Conservation (phyloP, 2,329 filamentous ascomycete species). For the Penicillium sp. region DNA sequence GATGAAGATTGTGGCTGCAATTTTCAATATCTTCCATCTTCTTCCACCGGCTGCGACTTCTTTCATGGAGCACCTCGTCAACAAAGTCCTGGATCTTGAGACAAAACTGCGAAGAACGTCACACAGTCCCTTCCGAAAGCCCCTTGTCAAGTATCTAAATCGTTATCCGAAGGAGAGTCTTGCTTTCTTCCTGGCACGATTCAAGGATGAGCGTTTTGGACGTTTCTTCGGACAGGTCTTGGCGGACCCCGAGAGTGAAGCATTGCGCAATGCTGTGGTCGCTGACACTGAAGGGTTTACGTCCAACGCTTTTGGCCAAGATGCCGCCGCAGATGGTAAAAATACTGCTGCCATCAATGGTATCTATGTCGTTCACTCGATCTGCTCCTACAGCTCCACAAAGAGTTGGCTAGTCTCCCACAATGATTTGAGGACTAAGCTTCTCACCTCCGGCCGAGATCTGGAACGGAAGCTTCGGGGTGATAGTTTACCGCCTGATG, state of each 20-base stretch:
- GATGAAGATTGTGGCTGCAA: constrained; percentile 92
- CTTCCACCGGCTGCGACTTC: constrained; percentile 83
- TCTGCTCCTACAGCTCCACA: constrained; percentile 64
- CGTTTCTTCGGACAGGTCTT: constrained; percentile 88
- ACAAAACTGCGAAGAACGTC: constrained; percentile 79
- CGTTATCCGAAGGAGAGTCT: constrained; percentile 87
- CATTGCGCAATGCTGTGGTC: constrained; percentile 71
- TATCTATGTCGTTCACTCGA: constrained; percentile 77
- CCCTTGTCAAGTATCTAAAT: constrained; percentile 89
- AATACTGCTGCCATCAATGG: constrained; percentile 82
- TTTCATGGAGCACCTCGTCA: constrained; percentile 86
- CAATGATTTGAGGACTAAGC: constrained; percentile 56
- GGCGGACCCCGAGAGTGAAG: constrained; percentile 67
- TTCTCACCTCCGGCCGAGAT: constrained; percentile 68
- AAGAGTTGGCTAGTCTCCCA: constrained; percentile 64
- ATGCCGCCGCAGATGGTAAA: constrained; percentile 62
- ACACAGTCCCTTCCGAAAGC: constrained; percentile 84
- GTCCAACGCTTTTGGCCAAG: constrained; percentile 60
- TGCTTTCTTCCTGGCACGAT: constrained; percentile 70
- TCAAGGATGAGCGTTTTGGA: constrained; percentile 83
- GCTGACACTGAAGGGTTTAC: constrained; percentile 71
- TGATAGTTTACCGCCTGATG: constrained; percentile 65
- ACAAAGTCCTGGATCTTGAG: constrained; percentile 86
- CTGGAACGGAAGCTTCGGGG: constrained; percentile 70
- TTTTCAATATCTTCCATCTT: constrained; percentile 97